Conservation (phyloP, 2,329 filamentous ascomycete genomes). For the Coleophoma eucalyptorum region DNA sequence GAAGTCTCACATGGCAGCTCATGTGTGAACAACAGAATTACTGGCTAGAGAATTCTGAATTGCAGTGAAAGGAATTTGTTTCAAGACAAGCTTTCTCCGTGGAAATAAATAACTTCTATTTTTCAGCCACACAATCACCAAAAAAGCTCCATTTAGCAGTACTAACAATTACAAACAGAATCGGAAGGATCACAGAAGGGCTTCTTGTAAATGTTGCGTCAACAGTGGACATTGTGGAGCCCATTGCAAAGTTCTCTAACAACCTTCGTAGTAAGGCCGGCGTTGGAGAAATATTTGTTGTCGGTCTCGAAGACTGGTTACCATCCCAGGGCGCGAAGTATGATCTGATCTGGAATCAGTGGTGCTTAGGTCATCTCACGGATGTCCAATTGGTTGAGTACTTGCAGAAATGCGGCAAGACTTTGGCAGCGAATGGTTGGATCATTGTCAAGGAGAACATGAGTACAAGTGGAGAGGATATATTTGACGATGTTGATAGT, state of each 20-base stretch:
- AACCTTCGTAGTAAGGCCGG: slow-evolving; percentile 54
- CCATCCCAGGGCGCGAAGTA: slow-evolving; percentile 47
- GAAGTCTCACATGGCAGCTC: too few species aligned
- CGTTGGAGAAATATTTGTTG: slow-evolving; percentile 60
- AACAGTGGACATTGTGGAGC: slow-evolving; percentile 79
- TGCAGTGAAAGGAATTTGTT: too few species aligned
- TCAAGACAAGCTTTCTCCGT: too few species aligned
- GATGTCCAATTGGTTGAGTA: slow-evolving; percentile 69
- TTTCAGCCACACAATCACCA: too few species aligned
- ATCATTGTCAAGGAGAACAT: slow-evolving; percentile 83
- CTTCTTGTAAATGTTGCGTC: slow-evolving; percentile 69
- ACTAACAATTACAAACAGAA: slow-evolving; percentile 41
- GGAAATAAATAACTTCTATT: too few species aligned
- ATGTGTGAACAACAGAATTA: too few species aligned
- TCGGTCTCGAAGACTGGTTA: slow-evolving; percentile 72
- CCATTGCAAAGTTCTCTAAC: slow-evolving; percentile 75
- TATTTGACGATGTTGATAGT: slow-evolving; percentile 73
- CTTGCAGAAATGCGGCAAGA: slow-evolving; percentile 54
- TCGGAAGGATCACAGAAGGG: slow-evolving; percentile 77
- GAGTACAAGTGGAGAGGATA: slow-evolving; percentile 52
- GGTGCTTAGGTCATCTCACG: slow-evolving; percentile 81
- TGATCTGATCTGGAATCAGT: slow-evolving; percentile 85
- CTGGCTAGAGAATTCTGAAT: too few species aligned
- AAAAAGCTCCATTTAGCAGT: too few species aligned
- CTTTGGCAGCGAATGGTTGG: slow-evolving; percentile 48